Base-by-base conservation (phyloP, 73 alveolate genomes). In the Strombidium stylifer region DNA sequence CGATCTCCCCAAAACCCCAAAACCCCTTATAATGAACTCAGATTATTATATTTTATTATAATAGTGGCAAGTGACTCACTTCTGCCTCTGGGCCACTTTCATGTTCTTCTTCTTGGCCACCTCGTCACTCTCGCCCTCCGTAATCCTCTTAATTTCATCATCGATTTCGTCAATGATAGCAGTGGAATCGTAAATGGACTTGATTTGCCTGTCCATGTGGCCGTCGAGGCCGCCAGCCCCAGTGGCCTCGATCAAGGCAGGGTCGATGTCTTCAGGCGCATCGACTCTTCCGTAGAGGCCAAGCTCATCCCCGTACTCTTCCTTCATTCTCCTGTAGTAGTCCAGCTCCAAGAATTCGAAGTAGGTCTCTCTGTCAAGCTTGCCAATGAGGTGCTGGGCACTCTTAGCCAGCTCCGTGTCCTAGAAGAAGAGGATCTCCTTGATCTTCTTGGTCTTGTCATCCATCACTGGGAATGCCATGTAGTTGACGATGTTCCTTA, bases 401-500 rank as follows among this genome's bases (percentile, higher is more conserved):
- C 41, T 35, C 31, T 53, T 41, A 12, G 42, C 47, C 42, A 76
- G 31, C 19, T 76, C 88, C 11, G 53, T 41, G 40, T 76, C 88
- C 44, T 52, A 53, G 45, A 76, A 76, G 14, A 30, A 23, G 30
- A 78, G 62, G 50, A 78, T 30, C 27, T 54, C 61, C 40, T 44
- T 16, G 26, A 53, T 44, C 26, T 55, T 40, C 55, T 62, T 76
- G 10, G 86, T 68, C 47, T 67, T 54, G 53, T 18, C 50, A 64
- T 87, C 96, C 12, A 78, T 39, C 23, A 87, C 53, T 21, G 96
- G 91, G 69, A 60, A 87, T 11, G 91, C 86, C n/a, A 87, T 27
- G 62, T 73, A 87, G 36, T 87, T 87, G 47, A 82, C 87, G 10
- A 87, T 77, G 64, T 87, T 87, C 66, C 96, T 76, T 11, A 87